phyloP scores from a whole-genome alignment of 306 rosid species.

The Corylus avellana region DNA sequence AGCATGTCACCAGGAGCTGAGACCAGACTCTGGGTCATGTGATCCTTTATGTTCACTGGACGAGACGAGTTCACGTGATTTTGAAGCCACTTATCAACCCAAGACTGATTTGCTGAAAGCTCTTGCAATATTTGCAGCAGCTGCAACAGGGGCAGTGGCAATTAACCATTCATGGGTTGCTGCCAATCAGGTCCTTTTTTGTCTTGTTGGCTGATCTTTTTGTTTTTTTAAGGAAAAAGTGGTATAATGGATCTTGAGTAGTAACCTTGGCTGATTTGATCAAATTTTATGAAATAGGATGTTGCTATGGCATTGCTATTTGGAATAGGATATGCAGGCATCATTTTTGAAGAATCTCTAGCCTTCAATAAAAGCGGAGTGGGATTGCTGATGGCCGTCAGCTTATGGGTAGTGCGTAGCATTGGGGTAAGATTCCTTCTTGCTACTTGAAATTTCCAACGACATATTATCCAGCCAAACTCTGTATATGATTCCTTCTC shows the following conservation, averaged over 20 bases:
- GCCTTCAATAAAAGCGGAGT: conserved; percentile 98
- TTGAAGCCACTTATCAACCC: conserved; percentile 63
- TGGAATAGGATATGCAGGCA: conserved; percentile 91
- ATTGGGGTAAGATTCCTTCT: conserved; percentile 67
- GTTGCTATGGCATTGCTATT: conserved; percentile 89
- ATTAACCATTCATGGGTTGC: conserved; percentile 97
- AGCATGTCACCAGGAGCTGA: conserved; percentile 51
- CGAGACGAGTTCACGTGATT: conserved; percentile 67
- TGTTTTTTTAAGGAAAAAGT: conserved; percentile 2
- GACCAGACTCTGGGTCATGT: conserved; percentile 56
- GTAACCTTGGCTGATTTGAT: conserved; percentile 24
- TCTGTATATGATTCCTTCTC: conserved; percentile 8
- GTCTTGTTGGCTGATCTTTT: conserved; percentile 21
- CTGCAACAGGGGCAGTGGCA: conserved; percentile 73
- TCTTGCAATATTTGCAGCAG: conserved; percentile 67
- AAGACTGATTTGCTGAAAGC: conserved; percentile 87
- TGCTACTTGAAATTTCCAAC: conserved; percentile 1
- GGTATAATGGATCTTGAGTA: not conserved
- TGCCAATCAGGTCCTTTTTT: conserved; percentile 75
- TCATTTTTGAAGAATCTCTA: conserved; percentile 91
- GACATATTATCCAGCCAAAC: no score
- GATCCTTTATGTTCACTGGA: conserved; percentile 86
- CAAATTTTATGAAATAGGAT: conserved; percentile 50
- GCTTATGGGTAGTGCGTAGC: conserved; percentile 89
- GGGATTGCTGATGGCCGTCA: conserved; percentile 94